These are phyloP conservation scores for Scheffersomyces illinoinensis DNA, from an alignment of 1,139 yeast species.

Conservation along the genomic window DNA sequence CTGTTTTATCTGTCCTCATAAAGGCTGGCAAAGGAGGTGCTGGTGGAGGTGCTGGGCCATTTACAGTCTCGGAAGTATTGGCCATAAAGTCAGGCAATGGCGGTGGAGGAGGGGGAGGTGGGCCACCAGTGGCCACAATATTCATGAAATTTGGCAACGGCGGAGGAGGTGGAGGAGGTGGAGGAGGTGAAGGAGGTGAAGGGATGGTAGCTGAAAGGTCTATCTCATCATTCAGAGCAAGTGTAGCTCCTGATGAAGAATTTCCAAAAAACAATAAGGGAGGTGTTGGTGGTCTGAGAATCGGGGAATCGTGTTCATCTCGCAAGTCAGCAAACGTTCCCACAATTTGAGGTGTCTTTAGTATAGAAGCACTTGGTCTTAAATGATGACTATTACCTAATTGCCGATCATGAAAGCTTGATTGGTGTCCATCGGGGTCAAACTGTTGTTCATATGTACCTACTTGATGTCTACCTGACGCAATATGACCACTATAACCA, in stretches of 20 bases:
- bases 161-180: conserved; percentile 30
- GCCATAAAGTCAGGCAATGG: conserved; percentile 18
- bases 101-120: conserved; percentile 17
- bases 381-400: too few relatives aligned
- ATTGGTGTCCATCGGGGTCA: not conserved
- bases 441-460: not conserved
- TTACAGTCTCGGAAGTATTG: too few relatives aligned
- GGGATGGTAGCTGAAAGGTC: not conserved
- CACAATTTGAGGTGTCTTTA: not conserved
- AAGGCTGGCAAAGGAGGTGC: conserved; percentile 35
- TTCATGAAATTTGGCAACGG: conserved; percentile 16
- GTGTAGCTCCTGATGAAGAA: not conserved
- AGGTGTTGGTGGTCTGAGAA: conserved; percentile 2
- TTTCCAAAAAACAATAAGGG: not conserved
- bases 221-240: not conserved
- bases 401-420: not conserved
- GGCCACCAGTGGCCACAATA: not conserved
- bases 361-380: not conserved
- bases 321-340: not conserved
- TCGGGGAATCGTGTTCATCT: not conserved
- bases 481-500: not conserved
- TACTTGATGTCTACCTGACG: not conserved
- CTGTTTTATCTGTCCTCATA: conserved; percentile 8
- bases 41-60: conserved; percentile 21
- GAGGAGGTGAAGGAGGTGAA: conserved; percentile 12